phyloP scores from a whole-genome alignment of 1,139 yeast species.

The Scheffersomyces quercinus region DNA sequence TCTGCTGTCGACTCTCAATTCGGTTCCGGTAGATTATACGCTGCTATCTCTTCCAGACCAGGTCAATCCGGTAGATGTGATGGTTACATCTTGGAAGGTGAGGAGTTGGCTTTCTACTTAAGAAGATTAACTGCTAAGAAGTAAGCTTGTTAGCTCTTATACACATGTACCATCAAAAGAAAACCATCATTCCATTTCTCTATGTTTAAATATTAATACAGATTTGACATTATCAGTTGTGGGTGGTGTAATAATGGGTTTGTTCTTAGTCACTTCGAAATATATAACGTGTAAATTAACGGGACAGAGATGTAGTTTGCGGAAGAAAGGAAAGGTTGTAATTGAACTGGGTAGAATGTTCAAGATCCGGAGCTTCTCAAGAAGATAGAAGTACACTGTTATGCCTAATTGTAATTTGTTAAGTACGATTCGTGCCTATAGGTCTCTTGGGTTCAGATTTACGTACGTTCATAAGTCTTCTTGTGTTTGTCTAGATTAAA shows the following conservation, averaged over 20 bases:
- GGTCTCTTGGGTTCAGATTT: too few relatives aligned
- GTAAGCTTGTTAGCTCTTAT: slow-evolving; percentile 46
- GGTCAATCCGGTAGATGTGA: slow-evolving; percentile 99
- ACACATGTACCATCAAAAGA: slow-evolving; percentile 1
- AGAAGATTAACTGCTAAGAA: slow-evolving; percentile 99
- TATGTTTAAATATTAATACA: slow-evolving; percentile 1
- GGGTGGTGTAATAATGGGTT: background rate
- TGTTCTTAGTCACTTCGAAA: background rate
- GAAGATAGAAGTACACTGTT: too few relatives aligned
- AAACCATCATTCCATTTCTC: slow-evolving; percentile 1
- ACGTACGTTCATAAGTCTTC: too few relatives aligned
- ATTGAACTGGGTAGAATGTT: too few relatives aligned
- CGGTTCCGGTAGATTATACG: slow-evolving; percentile 98
- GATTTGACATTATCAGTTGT: background rate
- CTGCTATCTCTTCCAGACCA: slow-evolving; percentile 98
- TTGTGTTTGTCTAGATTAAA: too few relatives aligned
- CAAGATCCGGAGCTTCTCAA: too few relatives aligned
- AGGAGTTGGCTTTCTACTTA: slow-evolving; percentile 99
- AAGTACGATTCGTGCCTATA: too few relatives aligned
- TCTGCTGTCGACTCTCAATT: slow-evolving; percentile 92
- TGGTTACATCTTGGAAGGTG: slow-evolving; percentile 99
- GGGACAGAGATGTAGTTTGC: background rate
- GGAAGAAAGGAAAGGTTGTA: too few relatives aligned
- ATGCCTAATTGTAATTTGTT: too few relatives aligned
- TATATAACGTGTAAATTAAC: slow-evolving; percentile 1